phyloP scores from a whole-genome alignment of 768 basidiomycete species.

The Daedaleopsis nitida region DNA sequence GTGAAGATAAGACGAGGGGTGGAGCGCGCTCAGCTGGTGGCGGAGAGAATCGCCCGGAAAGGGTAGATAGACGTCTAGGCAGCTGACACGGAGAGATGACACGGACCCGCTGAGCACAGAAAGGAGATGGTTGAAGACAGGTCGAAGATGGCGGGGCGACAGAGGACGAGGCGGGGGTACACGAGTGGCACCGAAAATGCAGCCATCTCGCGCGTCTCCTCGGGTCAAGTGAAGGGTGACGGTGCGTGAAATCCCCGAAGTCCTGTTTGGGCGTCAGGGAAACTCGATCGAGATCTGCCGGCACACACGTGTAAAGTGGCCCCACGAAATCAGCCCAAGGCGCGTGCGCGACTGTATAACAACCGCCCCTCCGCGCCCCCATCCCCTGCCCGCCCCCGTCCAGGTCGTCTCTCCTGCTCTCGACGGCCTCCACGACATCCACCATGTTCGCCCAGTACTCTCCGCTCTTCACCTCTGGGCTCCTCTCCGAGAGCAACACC shows the following conservation, averaged over 20 bases:
- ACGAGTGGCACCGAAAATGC: neutral
- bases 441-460: constrained; percentile 52
- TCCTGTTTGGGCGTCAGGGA: constrained; percentile 8
- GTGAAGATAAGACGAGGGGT: too few relatives aligned
- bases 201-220: neutral
- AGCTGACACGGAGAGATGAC: too few relatives aligned
- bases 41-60: too few relatives aligned
- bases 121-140: too few relatives aligned
- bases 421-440: constrained; percentile 8
- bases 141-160: neutral
- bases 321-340: neutral
- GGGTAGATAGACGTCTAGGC: too few relatives aligned
- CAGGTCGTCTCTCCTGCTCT: constrained; percentile 6
- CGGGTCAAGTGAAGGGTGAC: neutral
- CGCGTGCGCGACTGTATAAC: constrained; percentile 10
- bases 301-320: constrained; percentile 5
- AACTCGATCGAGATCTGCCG: constrained; percentile 4
- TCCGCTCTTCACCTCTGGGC: constrained; percentile 65
- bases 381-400: constrained; percentile 5
- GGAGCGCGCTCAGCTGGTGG: too few relatives aligned
- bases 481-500: constrained; percentile 42
- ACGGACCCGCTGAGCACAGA: neutral
- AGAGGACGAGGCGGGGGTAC: neutral
- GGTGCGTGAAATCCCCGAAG: neutral
- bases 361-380: neutral